Evolutionary conservation across 768 basidiomycete genomes (phyloP).

Genomic region (Mycena venus): DNA sequence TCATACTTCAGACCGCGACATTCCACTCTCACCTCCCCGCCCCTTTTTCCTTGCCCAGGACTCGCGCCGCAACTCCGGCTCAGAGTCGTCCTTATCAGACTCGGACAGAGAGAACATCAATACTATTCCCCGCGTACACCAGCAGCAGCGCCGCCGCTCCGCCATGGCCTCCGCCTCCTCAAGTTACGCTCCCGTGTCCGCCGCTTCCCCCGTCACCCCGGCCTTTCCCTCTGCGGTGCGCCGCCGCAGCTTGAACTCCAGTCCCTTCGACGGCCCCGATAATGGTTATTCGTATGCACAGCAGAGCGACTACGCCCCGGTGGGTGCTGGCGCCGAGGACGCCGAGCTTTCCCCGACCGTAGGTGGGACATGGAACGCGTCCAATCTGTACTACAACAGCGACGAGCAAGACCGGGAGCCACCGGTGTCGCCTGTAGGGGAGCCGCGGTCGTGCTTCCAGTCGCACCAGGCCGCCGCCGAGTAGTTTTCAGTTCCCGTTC

Average conservation of each 20-base stretch:
- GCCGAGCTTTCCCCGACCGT: constrained; percentile 32
- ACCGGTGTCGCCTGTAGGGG: constrained; percentile 25
- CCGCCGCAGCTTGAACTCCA: constrained; percentile 6
- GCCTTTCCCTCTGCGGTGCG: constrained; percentile 3
- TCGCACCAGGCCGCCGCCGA: constrained; percentile 51
- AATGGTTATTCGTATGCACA: constrained; percentile 12
- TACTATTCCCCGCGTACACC: not conserved
- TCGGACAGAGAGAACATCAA: constrained; percentile 22
- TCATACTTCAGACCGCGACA: not conserved
- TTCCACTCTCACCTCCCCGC: constrained; percentile 22
- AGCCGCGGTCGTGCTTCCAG: not conserved
- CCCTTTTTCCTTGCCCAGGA: constrained; percentile 16
- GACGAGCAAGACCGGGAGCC: constrained; percentile 15
- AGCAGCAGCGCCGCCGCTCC: constrained; percentile 13
- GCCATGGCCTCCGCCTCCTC: not conserved
- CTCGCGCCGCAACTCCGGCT: constrained; percentile 9
- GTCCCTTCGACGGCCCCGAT: not conserved
- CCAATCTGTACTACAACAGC: constrained; percentile 31
- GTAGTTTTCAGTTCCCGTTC: constrained; percentile 57
- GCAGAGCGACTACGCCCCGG: constrained; percentile 17
- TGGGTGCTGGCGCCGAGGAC: constrained; percentile 25
- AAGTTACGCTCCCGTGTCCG: constrained; percentile 7
- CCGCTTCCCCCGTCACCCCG: constrained; percentile 5
- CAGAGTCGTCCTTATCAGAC: constrained; percentile 26
- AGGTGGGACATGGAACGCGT: constrained; percentile 23